These are phyloP conservation scores for Xanthoceras sorbifolium DNA, from an alignment of 345 rosid genomes.

Conservation along the genomic window DNA sequence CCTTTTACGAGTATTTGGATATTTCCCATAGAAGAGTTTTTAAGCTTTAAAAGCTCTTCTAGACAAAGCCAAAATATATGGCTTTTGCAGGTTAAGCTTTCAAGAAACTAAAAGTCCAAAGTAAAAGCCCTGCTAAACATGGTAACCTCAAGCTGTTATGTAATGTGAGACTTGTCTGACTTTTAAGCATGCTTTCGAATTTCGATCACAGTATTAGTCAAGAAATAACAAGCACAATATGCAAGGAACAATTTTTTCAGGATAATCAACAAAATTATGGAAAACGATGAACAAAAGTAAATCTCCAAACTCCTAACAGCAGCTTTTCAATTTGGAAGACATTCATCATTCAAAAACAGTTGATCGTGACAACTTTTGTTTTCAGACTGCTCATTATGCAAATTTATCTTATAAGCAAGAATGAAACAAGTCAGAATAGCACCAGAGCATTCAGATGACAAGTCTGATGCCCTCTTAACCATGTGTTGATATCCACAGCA, in stretches of 20 bases:
- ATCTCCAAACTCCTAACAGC: neutral
- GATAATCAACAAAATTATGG: neutral
- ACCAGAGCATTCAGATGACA: neutral
- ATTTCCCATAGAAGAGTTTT: too few species aligned
- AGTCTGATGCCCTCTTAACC: neutral
- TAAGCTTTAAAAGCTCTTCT: too few species aligned
- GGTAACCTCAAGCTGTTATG: neutral
- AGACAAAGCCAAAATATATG: too few species aligned
- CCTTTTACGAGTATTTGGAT: too few species aligned
- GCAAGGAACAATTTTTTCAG: neutral
- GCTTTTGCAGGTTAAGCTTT: too few species aligned
- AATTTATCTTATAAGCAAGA: neutral
- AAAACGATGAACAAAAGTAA: neutral
- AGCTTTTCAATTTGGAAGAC: neutral
- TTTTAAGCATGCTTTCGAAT: neutral
- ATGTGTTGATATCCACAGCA: neutral
- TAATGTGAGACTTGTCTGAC: neutral
- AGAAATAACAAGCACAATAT: neutral
- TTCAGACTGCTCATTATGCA: neutral
- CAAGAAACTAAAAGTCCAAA: too few species aligned
- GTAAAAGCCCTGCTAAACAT: too few species aligned
- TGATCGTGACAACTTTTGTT: neutral
- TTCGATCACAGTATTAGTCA: neutral
- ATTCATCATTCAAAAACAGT: neutral
- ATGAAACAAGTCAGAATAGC: neutral